Evolutionary conservation across 2,329 filamentous ascomycete genomes (phyloP).

Genomic region (Aspergillus puulaauensis): DNA sequence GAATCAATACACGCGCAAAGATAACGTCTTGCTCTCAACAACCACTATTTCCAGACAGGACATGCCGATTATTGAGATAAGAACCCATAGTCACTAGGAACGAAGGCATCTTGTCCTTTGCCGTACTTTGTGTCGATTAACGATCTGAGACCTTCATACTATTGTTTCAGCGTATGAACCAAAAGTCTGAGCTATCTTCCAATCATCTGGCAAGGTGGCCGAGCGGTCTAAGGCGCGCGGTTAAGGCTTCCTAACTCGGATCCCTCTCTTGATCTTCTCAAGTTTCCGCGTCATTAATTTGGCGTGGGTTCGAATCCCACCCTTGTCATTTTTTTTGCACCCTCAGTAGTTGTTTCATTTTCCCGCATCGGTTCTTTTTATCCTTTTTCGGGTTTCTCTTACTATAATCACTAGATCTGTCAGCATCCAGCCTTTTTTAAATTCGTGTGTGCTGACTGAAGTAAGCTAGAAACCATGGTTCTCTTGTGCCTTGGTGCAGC

Average conservation of each 20-base stretch:
- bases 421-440: not conserved
- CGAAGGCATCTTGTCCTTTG: no score
- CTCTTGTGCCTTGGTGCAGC: no score
- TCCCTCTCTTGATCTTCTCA: conserved; percentile 6
- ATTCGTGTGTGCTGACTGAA: not conserved
- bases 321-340: conserved; percentile 9
- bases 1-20: no score
- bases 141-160: no score
- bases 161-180: not conserved
- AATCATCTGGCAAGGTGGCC: conserved; percentile 15
- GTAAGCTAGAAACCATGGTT: not conserved
- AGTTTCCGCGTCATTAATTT: conserved; percentile 18
- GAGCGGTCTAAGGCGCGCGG: conserved; percentile 17
- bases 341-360: not conserved
- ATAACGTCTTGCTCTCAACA: no score
- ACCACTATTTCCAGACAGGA: no score
- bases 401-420: not conserved
- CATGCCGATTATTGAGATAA: no score
- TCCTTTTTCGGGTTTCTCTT: not conserved
- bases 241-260: conserved; percentile 13
- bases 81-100: no score
- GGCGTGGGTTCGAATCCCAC: conserved; percentile 17
- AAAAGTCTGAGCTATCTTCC: not conserved
- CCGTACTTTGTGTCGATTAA: no score
- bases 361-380: no score